phyloP scores from a whole-genome alignment of 495 filamentous ascomycete genomes.

The Aspergillus affinis region DNA sequence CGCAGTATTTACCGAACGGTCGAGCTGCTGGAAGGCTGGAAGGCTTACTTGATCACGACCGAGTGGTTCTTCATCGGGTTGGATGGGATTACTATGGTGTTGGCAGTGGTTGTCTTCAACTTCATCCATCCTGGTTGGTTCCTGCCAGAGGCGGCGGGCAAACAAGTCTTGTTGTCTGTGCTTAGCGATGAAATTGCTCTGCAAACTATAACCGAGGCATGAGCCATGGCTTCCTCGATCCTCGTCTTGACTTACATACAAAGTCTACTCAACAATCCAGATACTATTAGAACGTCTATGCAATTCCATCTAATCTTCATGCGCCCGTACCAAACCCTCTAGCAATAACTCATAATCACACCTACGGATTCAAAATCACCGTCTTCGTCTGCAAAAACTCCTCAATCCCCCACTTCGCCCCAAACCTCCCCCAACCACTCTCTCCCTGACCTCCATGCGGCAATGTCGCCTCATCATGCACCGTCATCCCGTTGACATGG shows the following conservation, averaged over 20 bases:
- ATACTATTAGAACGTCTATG: no score
- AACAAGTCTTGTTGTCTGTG: no score
- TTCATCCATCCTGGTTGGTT: conserved; percentile 53
- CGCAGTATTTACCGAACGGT: conserved; percentile 60
- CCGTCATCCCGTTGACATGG: conserved; percentile 77
- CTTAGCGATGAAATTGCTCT: background rate
- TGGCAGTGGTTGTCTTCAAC: conserved; percentile 54
- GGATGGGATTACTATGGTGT: conserved; percentile 58
- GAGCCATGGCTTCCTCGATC: background rate
- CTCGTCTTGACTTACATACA: no score
- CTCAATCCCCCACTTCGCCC: conserved; percentile 40
- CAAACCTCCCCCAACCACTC: conserved; percentile 67
- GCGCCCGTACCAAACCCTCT: no score
- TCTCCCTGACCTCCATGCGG: conserved; percentile 75
- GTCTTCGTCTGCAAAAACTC: conserved; percentile 76
- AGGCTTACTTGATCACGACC: conserved; percentile 59
- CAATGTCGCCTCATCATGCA: conserved; percentile 71
- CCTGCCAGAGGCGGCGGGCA: conserved; percentile 24
- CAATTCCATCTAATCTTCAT: no score
- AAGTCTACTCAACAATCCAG: no score
- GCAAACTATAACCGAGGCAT: background rate
- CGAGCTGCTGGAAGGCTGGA: conserved; percentile 61
- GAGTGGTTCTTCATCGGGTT: conserved; percentile 60
- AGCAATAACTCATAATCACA: background rate
- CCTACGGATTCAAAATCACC: conserved; percentile 49